Base-by-base conservation (phyloP, 2,329 filamentous ascomycete species). In the Exophiala sp. region DNA sequence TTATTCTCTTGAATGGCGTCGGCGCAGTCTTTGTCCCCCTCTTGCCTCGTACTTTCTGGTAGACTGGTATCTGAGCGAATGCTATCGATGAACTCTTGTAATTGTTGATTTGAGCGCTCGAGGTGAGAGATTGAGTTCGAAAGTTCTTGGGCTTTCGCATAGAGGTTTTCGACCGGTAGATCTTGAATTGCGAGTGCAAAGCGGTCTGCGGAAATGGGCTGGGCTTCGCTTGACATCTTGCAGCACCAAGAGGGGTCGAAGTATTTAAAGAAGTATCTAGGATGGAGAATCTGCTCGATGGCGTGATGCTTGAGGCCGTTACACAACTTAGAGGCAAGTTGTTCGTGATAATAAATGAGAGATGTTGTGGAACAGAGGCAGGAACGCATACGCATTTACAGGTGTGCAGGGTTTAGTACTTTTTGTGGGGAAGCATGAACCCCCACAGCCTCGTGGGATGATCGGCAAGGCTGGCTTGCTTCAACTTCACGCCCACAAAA, bases 121-220 rank as follows among this genome's bases (percentile, higher is more conserved):
- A 84, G 74, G 59, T 83, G 80, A 1, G 68, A 63, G 60, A 82
- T 77, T 50, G 73, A 77, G 68, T 83, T 83, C 37, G 69, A 70
- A 8, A 84, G 70, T 60, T 84, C 81, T 50, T 74, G 71, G 49
- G 75, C 76, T 70, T 83, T 83, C 62, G 72, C 69, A 68, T 82
- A 79, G 22, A 84, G 68, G 16, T 76, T 72, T 52, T 77, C 73
- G 57, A 82, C 66, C 8, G 79, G 74, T 6, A 84, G 75, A 50
- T 75, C 72, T 60, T 73, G 67, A 57, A 84, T 73, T 16, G 80
- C 81, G 55, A 71, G 65, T 46, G 74, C 71, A 62, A 81, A 81
- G 51, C 70, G 72, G 24, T 64, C 60, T n/a, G 71, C 64, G 18
- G 70, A 66, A 53, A 80, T 80, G 23, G 77, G 75, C 13, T 60